Conservation (phyloP, 352 stramenopile genomes). For the Phytophthora aleatoria region DNA sequence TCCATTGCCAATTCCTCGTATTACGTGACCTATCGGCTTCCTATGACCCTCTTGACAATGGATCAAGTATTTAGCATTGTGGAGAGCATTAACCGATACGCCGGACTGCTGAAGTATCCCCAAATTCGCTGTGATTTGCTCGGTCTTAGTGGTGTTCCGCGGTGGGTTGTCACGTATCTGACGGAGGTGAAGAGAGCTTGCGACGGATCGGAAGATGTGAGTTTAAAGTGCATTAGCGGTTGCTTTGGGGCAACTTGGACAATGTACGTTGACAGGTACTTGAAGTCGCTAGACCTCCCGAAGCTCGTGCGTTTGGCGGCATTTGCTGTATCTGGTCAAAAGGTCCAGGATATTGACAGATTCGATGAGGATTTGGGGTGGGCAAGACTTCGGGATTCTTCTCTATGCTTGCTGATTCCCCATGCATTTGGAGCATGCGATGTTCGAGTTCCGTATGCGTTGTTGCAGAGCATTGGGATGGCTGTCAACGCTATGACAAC, state of each 20-base stretch:
- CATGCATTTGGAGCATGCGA: not conserved
- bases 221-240: not conserved
- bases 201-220: not conserved
- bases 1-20: not conserved
- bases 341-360: not conserved
- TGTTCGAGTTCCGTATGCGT: slow-evolving; percentile 17
- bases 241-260: not conserved
- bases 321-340: slow-evolving; percentile 5
- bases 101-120: not conserved
- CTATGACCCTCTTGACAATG: not conserved
- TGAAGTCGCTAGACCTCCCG: not conserved
- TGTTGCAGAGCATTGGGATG: slow-evolving; percentile 7
- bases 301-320: slow-evolving; percentile 14
- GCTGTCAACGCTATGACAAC: not conserved
- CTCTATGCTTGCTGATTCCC: slow-evolving; percentile 33
- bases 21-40: not conserved
- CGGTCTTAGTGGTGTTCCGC: slow-evolving; percentile 16
- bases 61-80: not conserved
- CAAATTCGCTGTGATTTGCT: slow-evolving; percentile 13
- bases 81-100: not conserved
- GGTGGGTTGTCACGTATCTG: slow-evolving; percentile 20
- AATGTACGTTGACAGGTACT: slow-evolving; percentile 6
- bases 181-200: not conserved
- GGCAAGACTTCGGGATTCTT: slow-evolving; percentile 35
- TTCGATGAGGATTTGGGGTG: slow-evolving; percentile 28